A percentile compares a stretch with the other conserved stretches of the same genome.
phyloP scores from a whole-genome alignment of 2,329 filamentous ascomycete genomes.

The Ambrosiella xylebori region DNA sequence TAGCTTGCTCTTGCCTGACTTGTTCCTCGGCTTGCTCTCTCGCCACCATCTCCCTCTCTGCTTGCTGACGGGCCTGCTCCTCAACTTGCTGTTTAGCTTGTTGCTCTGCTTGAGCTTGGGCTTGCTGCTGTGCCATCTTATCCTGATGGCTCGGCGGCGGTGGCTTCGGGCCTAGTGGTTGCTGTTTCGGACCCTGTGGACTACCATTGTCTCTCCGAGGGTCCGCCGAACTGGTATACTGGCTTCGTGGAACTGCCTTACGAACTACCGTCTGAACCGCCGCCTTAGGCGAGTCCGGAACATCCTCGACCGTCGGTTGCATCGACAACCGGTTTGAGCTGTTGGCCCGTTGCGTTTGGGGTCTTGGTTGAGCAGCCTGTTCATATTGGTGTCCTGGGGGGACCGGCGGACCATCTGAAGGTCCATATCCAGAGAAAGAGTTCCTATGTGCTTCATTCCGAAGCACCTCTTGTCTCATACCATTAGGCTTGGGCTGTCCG shows the following conservation, averaged over 20 bases:
- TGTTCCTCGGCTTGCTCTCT: not conserved
- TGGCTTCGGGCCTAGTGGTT: not conserved
- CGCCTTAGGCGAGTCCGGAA: conserved; percentile 32
- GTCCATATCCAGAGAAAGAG: conserved; percentile 20
- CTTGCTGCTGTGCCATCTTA: conserved; percentile 5
- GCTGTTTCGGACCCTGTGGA: not conserved
- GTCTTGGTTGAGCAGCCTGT: conserved; percentile 15
- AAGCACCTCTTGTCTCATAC: conserved; percentile 42
- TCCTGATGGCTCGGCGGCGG: conserved; percentile 7
- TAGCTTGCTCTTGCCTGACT: not conserved
- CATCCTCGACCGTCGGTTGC: conserved; percentile 49
- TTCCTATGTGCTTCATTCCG: conserved; percentile 39
- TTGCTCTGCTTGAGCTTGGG: not conserved
- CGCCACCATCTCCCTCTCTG: not conserved
- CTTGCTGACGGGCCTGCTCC: not conserved
- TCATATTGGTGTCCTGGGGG: conserved; percentile 3
- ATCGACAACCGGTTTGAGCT: conserved; percentile 30
- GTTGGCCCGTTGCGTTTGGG: conserved; percentile 27
- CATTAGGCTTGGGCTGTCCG: conserved; percentile 23
- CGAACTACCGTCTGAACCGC: conserved; percentile 7
- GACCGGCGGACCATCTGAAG: conserved; percentile 23
- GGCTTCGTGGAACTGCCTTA: conserved; percentile 6
- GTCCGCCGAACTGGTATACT: conserved; percentile 1
- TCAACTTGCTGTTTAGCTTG: not conserved
- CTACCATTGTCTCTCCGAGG: not conserved